Base-by-base conservation (phyloP, 345 rosid species). In the Pistacia vera region DNA sequence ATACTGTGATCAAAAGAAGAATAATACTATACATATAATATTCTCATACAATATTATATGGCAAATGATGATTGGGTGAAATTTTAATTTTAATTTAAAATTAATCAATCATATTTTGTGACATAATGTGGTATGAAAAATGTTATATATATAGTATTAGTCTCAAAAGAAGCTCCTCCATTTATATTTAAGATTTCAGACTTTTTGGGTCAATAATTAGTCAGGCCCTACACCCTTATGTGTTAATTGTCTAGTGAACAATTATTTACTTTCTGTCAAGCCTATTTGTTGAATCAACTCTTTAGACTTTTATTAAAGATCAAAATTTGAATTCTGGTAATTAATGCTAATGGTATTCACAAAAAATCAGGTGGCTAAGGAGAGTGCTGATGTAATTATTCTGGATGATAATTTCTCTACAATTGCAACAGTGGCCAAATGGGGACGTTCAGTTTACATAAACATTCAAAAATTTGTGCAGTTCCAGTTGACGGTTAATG, bases 391-490 rank as follows among this genome's bases (percentile, higher is more conserved):
- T 87, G 97, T 95, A 54, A 81, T 95, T 70, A 95, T 95, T 74
- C 90, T 93, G 70, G 98, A 95, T 58, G 98, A 95, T 80, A 95
- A 95, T 64, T 95, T 95, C 87, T 91, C 97, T 62, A 93, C 98
- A 3, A 95, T 95, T 36, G 98, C 86, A 74, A 95, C 98, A 35
- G 98, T 95, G 17, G 97, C 97, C 75, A 93, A 85, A 88, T 95
- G 97, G 97, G 98, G 98, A 52, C 95, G 97, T 54, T 94, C 98
- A 48, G 97, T 94, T 49, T 94, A 94, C 84, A 83, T 95, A 30
- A 95, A 95, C 76, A 95, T 93, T 72, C 97, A 95, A 81, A 95
- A 95, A 77, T 93, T 95, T 66, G 97, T 93, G n/a, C 98, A 95
- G 82, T 95, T 95, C 79, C 98, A 95, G 83, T 83, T 95, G 69